Conservation (phyloP, 176 grass and related monocot genomes). For the Aegilops tauschii region DNA sequence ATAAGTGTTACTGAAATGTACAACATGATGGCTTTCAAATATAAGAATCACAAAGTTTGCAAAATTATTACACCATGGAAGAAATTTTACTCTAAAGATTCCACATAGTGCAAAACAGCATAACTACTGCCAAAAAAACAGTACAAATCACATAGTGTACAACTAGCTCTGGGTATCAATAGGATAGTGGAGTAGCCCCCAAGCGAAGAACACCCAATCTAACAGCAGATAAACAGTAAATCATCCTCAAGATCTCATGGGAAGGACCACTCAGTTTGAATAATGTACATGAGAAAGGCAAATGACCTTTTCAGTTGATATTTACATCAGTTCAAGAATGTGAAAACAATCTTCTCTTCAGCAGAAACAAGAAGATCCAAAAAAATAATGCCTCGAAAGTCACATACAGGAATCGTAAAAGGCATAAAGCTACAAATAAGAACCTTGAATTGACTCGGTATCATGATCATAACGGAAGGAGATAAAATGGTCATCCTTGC, state of each 20-base stretch:
- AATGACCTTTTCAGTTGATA: not conserved
- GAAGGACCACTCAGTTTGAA: not conserved
- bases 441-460: not conserved
- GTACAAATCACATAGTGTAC: not conserved
- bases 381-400: not conserved
- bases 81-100: not conserved
- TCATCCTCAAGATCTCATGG: not conserved
- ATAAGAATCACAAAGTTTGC: constrained; percentile 10
- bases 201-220: not conserved
- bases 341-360: not conserved
- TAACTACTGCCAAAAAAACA: not conserved
- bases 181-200: not conserved
- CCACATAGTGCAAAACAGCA: not conserved
- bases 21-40: not conserved
- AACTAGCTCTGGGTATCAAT: not conserved
- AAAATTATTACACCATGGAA: not conserved
- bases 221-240: constrained; percentile 4
- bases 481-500: not conserved
- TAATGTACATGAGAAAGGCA: not conserved
- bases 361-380: not conserved
- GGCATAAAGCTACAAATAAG: not conserved
- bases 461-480: not conserved
- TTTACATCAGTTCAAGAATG: not conserved
- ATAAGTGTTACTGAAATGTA: constrained; percentile 29
- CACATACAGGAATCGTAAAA: not conserved